Percentiles rank a stretch among this genome's conserved stretches.
phyloP scores from a whole-genome alignment of 2,329 filamentous ascomycete genomes.

The Penicillium sclerotiorum region DNA sequence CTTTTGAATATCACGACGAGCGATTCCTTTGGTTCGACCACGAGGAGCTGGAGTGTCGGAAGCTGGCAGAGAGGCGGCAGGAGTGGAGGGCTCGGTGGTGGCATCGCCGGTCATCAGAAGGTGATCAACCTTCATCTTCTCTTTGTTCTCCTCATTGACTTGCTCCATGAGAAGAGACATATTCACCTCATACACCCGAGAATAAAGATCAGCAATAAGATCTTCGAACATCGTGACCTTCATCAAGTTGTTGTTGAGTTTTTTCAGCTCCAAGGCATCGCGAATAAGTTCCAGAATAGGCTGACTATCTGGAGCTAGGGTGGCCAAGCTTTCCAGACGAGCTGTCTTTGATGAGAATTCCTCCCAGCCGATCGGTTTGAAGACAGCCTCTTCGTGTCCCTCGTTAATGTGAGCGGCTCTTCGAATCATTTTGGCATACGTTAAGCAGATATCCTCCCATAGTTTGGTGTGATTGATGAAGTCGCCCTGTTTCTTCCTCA shows the following conservation, averaged over 20 bases:
- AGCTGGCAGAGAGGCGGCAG: conserved; percentile 34
- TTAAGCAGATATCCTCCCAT: conserved; percentile 63
- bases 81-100: conserved; percentile 32
- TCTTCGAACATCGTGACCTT: conserved; percentile 87
- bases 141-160: conserved; percentile 48
- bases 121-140: conserved; percentile 52
- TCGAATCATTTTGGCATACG: conserved; percentile 63
- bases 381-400: conserved; percentile 65
- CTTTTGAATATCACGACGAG: conserved; percentile 60
- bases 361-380: conserved; percentile 65
- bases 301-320: conserved; percentile 49
- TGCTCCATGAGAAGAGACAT: conserved; percentile 43
- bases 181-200: conserved; percentile 53
- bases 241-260: conserved; percentile 83
- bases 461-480: conserved; percentile 65
- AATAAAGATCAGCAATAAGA: conserved; percentile 88
- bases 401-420: conserved; percentile 59
- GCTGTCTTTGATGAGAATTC: conserved; percentile 64
- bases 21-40: conserved; percentile 59
- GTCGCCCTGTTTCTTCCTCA: conserved; percentile 80
- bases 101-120: conserved; percentile 45
- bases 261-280: conserved; percentile 70
- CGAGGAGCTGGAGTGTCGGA: conserved; percentile 39
- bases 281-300: conserved; percentile 64
- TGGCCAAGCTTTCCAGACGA: conserved; percentile 62